Evolutionary conservation across 129 eudicot species (phyloP).

Genomic region (Rutidosis leptorrhynchoides): DNA sequence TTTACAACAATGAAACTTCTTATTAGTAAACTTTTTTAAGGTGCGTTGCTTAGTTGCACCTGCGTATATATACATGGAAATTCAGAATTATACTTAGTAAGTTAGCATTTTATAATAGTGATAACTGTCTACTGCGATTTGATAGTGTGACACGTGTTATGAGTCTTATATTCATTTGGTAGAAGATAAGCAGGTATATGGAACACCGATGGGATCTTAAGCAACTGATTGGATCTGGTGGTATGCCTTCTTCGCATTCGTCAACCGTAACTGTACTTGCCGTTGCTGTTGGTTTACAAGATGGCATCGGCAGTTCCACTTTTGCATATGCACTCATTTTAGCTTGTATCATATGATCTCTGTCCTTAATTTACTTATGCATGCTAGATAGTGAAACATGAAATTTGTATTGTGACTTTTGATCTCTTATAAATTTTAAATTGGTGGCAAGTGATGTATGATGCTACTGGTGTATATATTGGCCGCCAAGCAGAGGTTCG

Average conservation of each 20-base stretch:
- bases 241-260: constrained; percentile 99
- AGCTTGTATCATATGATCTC: constrained; percentile 61
- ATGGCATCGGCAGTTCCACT: constrained; percentile 65
- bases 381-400: background rate
- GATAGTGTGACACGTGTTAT: constrained; percentile 17
- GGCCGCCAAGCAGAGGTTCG: constrained; percentile 98
- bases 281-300: constrained; percentile 69
- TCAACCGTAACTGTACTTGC: constrained; percentile 96
- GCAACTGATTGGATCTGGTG: constrained; percentile 88
- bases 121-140: background rate
- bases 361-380: background rate
- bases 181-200: constrained; percentile 72
- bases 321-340: constrained; percentile 68
- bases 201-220: constrained; percentile 84
- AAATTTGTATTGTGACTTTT: background rate
- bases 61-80: no score
- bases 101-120: background rate
- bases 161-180: constrained; percentile 44
- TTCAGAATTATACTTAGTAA: no score
- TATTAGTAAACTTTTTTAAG: no score
- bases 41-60: no score
- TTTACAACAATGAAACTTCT: no score
- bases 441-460: constrained; percentile 86
- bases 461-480: constrained; percentile 96
- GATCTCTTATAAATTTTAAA: background rate